phyloP scores from a whole-genome alignment of 2,329 filamentous ascomycete genomes.

The Aspergillus ochraceus region DNA sequence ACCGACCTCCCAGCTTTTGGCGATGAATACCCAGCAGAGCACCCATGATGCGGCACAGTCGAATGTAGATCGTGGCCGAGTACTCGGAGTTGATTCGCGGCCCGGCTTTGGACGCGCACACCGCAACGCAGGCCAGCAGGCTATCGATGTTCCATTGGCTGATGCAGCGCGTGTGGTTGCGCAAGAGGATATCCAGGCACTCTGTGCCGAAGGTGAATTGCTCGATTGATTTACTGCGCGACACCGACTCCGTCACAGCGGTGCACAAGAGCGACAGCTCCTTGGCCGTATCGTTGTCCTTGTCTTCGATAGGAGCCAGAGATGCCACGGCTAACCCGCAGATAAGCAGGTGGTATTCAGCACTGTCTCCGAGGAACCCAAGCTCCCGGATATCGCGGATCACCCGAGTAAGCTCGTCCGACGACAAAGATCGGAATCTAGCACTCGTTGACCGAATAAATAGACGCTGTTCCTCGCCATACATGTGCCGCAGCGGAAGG shows the following conservation, averaged over 20 bases:
- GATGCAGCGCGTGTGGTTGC: conserved; percentile 41
- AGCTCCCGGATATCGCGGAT: conserved; percentile 33
- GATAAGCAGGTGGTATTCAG: conserved; percentile 36
- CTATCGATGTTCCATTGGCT: conserved; percentile 49
- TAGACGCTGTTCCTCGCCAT: conserved; percentile 38
- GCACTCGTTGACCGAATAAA: conserved; percentile 37
- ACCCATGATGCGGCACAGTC: conserved; percentile 55
- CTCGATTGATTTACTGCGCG: conserved; percentile 34
- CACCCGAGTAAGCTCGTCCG: conserved; percentile 29
- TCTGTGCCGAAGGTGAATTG: conserved; percentile 43
- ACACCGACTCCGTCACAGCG: conserved; percentile 31
- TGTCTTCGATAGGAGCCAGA: conserved; percentile 37
- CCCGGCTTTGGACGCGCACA: conserved; percentile 35
- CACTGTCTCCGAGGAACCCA: conserved; percentile 30
- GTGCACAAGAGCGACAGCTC: conserved; percentile 40
- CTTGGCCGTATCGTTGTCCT: conserved; percentile 35
- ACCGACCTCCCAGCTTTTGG: conserved; percentile 58
- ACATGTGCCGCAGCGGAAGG: conserved; percentile 37
- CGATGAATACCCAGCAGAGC: conserved; percentile 58
- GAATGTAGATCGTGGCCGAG: conserved; percentile 50
- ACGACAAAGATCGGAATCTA: conserved; percentile 34
- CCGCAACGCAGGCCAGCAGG: conserved; percentile 39
- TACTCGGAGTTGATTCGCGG: conserved; percentile 33
- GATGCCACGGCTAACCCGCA: conserved; percentile 36
- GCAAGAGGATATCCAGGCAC: conserved; percentile 40